Evolutionary conservation across 1,284 basidiomycete genomes (phyloP).

Genomic region (Vanrija sp.): DNA sequence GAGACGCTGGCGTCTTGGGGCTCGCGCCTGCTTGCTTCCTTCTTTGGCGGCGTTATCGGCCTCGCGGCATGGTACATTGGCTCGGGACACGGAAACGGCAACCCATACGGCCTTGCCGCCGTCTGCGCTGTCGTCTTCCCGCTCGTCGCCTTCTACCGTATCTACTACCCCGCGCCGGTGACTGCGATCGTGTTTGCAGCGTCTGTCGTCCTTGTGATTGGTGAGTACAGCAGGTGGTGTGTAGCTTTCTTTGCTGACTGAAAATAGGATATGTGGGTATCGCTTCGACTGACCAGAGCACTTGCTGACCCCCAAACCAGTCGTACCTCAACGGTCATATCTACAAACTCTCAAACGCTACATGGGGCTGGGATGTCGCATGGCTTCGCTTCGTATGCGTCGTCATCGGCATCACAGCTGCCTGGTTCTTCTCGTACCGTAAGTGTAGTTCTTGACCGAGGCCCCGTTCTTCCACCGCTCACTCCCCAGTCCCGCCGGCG

Average conservation of each 20-base stretch:
- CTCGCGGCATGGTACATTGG: constrained; percentile 61
- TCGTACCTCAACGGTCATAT: constrained; percentile 44
- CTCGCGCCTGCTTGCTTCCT: constrained; percentile 63
- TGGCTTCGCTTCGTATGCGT: constrained; percentile 52
- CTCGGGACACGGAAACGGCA: constrained; percentile 61
- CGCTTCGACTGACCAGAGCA: not conserved
- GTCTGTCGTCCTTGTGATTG: constrained; percentile 65
- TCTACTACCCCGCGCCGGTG: constrained; percentile 73
- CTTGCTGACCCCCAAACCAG: constrained; percentile 4
- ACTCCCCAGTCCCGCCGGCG: constrained; percentile 46
- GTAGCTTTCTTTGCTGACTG: not conserved
- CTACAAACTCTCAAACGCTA: constrained; percentile 37
- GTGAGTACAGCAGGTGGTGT: constrained; percentile 52
- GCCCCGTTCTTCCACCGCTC: not conserved
- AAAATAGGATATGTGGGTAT: constrained; percentile 24
- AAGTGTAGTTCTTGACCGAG: not conserved
- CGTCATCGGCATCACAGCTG: constrained; percentile 41
- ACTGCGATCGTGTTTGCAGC: constrained; percentile 69
- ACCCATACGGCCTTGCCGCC: constrained; percentile 66
- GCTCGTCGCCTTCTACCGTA: constrained; percentile 53
- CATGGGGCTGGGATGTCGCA: constrained; percentile 51
- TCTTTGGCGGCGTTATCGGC: constrained; percentile 66
- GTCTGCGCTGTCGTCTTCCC: constrained; percentile 68
- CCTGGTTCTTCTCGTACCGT: constrained; percentile 43
- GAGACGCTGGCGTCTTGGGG: constrained; percentile 69